Base-by-base conservation (phyloP, 2,329 filamentous ascomycete species). In the Calonectria ilicicola region DNA sequence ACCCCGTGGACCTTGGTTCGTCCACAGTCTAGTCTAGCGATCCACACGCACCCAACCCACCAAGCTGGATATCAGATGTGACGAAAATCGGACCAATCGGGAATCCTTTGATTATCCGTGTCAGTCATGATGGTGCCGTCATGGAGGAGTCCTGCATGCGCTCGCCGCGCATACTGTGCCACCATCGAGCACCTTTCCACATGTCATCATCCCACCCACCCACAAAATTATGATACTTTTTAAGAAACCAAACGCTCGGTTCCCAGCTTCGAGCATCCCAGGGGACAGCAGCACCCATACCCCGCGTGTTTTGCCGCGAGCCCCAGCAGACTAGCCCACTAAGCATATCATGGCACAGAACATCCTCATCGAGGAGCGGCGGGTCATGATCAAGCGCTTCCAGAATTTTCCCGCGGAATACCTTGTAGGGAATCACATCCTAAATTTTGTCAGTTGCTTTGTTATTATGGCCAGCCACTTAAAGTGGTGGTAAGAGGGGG, bases 241-340 rank as follows among this genome's bases (percentile, higher is more conserved):
- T 81, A 46, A 87, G 67, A 72, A 87, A 87, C 86, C 85, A 87
- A 2, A 79, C 74, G 67, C 81, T 82, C 2, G 83, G 85, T 71
- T 87, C 86, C 86, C 86, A 87, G 69, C 84, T 85, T 15, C 85
- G 81, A 42, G 80, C 78, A 67, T 86, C 85, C 86, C 86, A 87
- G 0, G 86, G 83, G n/a, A 85, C 82, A 19, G 83, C 82, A 6
- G 83, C 82, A 17, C 77, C 74, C 78, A 84, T 83, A 29, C 79
- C 79, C 17, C 75, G 44, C 38, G 65, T 67, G 63, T 75, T 79
- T 23, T 76, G 80, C 42, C 79, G 76, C 29, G 80, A 78, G 7
- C 84, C 84, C 83, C 84, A 85, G 73, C 84, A 85, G 8, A 83
- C 74, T 56, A 85, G 72, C 47, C 83, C 83, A 12, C 76, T 74